phyloP scores from a whole-genome alignment of 2,329 filamentous ascomycete genomes.

The Corniculantispora saksenae region DNA sequence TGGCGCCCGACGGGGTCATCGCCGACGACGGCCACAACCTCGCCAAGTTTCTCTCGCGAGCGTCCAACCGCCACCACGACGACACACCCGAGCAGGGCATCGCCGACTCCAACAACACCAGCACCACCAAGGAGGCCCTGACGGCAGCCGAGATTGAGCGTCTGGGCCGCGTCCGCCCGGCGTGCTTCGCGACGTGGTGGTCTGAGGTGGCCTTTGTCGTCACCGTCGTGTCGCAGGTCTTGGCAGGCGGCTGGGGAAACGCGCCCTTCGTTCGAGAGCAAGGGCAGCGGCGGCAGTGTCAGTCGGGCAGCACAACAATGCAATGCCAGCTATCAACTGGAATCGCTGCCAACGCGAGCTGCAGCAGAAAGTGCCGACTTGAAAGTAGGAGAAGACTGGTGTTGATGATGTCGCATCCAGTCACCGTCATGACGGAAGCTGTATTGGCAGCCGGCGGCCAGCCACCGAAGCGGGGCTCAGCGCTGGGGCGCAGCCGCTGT shows the following conservation, averaged over 20 bases:
- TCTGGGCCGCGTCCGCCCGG: slow-evolving; percentile 63
- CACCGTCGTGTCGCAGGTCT: slow-evolving; percentile 32
- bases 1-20: slow-evolving; percentile 11
- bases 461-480: slow-evolving; percentile 9
- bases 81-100: neutral
- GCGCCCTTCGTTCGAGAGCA: neutral
- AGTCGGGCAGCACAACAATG: neutral
- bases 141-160: slow-evolving; percentile 51
- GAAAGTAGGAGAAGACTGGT: neutral
- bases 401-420: slow-evolving; percentile 8
- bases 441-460: neutral
- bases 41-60: slow-evolving; percentile 5
- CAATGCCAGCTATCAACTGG: neutral
- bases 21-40: neutral
- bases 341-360: neutral
- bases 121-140: slow-evolving; percentile 1
- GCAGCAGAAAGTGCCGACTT: neutral
- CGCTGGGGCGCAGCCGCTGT: neutral
- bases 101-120: slow-evolving; percentile 5
- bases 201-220: slow-evolving; percentile 65
- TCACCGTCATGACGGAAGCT: neutral
- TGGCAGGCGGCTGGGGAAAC: neutral
- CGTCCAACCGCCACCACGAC: neutral
- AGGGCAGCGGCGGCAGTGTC: neutral
- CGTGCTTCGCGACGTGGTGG: slow-evolving; percentile 51